Base-by-base conservation (phyloP, 768 basidiomycete species). In the Tylopilus subfusipes region DNA sequence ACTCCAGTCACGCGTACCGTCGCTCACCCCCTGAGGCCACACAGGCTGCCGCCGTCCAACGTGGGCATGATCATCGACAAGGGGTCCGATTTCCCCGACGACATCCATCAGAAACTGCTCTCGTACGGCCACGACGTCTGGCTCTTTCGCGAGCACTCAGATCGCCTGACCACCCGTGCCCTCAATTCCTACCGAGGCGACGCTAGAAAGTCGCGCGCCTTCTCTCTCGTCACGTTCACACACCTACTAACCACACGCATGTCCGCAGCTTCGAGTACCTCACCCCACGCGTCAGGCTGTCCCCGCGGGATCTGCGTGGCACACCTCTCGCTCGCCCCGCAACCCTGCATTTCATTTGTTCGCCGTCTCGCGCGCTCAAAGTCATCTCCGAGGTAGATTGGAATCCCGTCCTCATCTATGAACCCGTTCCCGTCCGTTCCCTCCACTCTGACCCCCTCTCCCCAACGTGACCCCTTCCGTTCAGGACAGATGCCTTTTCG, bases 51-150 rank as follows among this genome's bases (percentile, higher is more conserved):
- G 0, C 68, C 89, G 1, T 63, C 76, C 25, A 65, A 76, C 48
- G 67, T 94, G 30, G 90, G 90, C 18, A 93, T 93, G 90, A 80
- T 96, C 50, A 72, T 97, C 42, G 93, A 96, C 72, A 78, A 76
- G 67, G 93, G 94, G 10, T 50, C 73, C 47, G 92, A 95, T 67
- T 94, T 93, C 64, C 85, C 89, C 22, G 57, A 63, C 13, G 59
- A 74, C 21, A 79, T 91, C 27, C 78, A 85, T 64, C 60, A 72
- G 18, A 73, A 72, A 48, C 76, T 93, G 3, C 69, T 82, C 34
- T 63, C 72, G 11, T 92, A 86, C 66, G 93, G 93, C 1, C 42
- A 70, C 30, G 82, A 84, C 44, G 87, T 92, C 80, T 95, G 91
- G 88, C 68, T 82, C 34, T 91, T 85, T 62, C 78, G 93, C 55